These are phyloP conservation scores for Lophium mytilinum DNA, from an alignment of 495 filamentous ascomycete genomes.

Conservation along the genomic window DNA sequence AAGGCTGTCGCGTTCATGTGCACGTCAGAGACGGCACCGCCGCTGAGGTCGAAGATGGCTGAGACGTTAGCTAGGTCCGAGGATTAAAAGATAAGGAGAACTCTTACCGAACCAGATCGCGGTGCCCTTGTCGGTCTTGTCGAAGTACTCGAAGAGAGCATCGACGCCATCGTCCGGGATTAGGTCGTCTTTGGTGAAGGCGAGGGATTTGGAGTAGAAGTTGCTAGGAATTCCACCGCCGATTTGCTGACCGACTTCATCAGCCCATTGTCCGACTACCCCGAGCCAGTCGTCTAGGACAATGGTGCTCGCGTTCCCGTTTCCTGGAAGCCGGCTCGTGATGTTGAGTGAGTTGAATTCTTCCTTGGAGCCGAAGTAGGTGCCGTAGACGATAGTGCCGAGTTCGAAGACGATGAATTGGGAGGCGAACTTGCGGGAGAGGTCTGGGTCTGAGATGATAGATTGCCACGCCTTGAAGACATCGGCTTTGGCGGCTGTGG, in stretches of 20 bases:
- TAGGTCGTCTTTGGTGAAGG: slow-evolving; percentile 41
- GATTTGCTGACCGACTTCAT: slow-evolving; percentile 33
- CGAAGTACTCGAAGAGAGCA: slow-evolving; percentile 38
- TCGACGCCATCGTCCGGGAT: slow-evolving; percentile 35
- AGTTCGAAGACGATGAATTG: slow-evolving; percentile 29
- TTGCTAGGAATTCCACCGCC: slow-evolving; percentile 33
- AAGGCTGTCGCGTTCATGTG: slow-evolving; percentile 38
- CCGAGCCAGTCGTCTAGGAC: slow-evolving; percentile 51
- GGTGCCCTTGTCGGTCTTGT: slow-evolving; percentile 38
- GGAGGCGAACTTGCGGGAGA: slow-evolving; percentile 47
- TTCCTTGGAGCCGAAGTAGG: slow-evolving; percentile 36
- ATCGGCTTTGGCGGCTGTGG: slow-evolving; percentile 24
- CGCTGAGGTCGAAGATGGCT: slow-evolving; percentile 38
- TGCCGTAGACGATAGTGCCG: slow-evolving; percentile 34
- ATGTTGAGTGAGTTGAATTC: slow-evolving; percentile 36
- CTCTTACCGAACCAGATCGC: slow-evolving; percentile 34
- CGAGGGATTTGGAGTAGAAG: slow-evolving; percentile 43
- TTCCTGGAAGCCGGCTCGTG: slow-evolving; percentile 30
- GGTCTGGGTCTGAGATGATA: slow-evolving; percentile 34
- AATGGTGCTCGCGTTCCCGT: slow-evolving; percentile 27
- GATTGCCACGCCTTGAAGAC: slow-evolving; percentile 38
- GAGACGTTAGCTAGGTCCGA: too few species aligned
- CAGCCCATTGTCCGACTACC: slow-evolving; percentile 41
- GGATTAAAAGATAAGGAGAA: too few species aligned
- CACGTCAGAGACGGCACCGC: slow-evolving; percentile 38